Base-by-base conservation (phyloP, 176 grass and related monocot species). In the Zoysia japonica region DNA sequence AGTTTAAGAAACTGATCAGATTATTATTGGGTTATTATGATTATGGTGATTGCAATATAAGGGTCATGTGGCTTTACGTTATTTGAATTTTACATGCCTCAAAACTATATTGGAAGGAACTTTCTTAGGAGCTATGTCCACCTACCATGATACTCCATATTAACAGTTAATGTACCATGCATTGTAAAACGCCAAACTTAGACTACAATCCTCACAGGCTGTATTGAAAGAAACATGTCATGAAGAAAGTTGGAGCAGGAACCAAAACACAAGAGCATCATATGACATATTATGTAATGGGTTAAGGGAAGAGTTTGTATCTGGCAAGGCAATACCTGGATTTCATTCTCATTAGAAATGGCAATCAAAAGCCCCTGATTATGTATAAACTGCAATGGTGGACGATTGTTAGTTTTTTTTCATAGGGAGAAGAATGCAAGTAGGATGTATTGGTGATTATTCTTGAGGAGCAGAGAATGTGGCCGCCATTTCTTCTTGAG, bases 311-410 rank as follows among this genome's bases (percentile, higher is more conserved):
- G 48, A 46, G 14, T 17, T 45, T 76, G 48, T 15, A 52, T 50
- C 4, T 65, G 61, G 39, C 15, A 70, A 20, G 39, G 20, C 11
- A 40, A 70, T 91, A 97, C 95, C 91, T 94, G 83, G 78, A 97
- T 84, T 83, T 94, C 89, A 92, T 97, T 97, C 45, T 94, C 95
- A 72, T 88, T 97, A 50, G 95, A 92, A 79, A 97, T 86, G 40
- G 87, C 89, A 63, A 97, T 71, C 72, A 97, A 70, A 81, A 92
- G 85, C 45, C 91, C 95, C 87, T 80, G 89, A 40, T 97, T 97
- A 70, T 88, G 88, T 76, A 97, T 80, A 87, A 97, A 97, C 95
- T 97, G 91, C 69, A 87, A 91, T 9, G 72, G 10, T 72, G 47
- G 75, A 12, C 19, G 62, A 47, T 9, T 5, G n/a, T 88, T 83